Evolutionary conservation across 768 basidiomycete genomes (phyloP).

Genomic region (Trametes villosa): DNA sequence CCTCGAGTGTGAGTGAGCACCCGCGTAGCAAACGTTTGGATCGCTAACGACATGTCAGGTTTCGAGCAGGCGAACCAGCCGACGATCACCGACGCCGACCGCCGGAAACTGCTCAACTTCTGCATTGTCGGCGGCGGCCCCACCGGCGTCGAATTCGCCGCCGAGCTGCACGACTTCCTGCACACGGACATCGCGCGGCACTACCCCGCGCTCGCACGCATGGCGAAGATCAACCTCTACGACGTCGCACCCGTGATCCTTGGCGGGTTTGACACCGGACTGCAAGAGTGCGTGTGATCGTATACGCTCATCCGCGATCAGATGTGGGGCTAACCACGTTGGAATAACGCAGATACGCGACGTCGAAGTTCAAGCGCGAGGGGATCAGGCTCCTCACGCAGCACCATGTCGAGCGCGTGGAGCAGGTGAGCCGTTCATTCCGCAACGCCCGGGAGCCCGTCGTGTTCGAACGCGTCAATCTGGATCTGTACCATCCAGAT

Average conservation of each 20-base stretch:
- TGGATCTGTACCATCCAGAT: neutral
- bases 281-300: slow-evolving; percentile 52
- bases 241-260: slow-evolving; percentile 83
- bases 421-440: slow-evolving; percentile 50
- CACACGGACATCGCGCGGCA: slow-evolving; percentile 63
- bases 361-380: slow-evolving; percentile 71
- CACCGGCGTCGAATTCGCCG: slow-evolving; percentile 83
- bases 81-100: slow-evolving; percentile 71
- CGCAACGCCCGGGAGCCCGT: too few species aligned
- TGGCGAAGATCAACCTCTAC: slow-evolving; percentile 77
- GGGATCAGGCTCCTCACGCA: slow-evolving; percentile 74
- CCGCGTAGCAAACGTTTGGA: neutral
- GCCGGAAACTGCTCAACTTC: slow-evolving; percentile 79
- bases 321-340: neutral
- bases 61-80: slow-evolving; percentile 90
- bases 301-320: neutral
- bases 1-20: slow-evolving; percentile 61
- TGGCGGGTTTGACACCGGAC: slow-evolving; percentile 68
- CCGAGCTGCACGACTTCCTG: slow-evolving; percentile 80
- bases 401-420: slow-evolving; percentile 74
- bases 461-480: neutral
- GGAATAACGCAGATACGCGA: slow-evolving; percentile 55
- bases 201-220: slow-evolving; percentile 64
- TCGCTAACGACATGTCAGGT: slow-evolving; percentile 36
- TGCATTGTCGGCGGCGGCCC: slow-evolving; percentile 87